Base-by-base conservation (phyloP, 192 early-diverging fungal species). In the Allomyces javanicus region DNA sequence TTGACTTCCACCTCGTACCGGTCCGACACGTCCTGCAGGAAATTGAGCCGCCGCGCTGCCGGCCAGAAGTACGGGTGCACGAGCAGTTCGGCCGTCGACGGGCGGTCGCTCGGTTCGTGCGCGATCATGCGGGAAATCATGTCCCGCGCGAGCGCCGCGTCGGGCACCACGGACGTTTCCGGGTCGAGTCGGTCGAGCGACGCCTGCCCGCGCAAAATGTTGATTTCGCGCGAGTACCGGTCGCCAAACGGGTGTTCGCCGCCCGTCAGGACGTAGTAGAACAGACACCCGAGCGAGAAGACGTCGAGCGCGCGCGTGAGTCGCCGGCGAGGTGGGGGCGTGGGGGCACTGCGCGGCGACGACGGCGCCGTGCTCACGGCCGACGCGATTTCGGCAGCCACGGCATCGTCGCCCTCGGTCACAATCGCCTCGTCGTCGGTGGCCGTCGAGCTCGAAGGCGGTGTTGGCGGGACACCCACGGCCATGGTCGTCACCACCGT, bases 181-280 rank as follows among this genome's bases (percentile, higher is more conserved):
- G 71, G 67, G 68, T 93, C 85, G 65, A 98, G 76, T 40, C 81
- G 74, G 33, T 80, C 79, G 65, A 99, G 73, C 26, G 89, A 76
- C 58, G 86, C 88, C 61, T 76, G 78, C 9, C 86, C 83, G 40
- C 83, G 79, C 43, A 97, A 73, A 44, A 99, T 95, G 74, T 95
- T 94, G 14, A 85, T 79, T 72, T 99, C 96, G 58, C 94, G 83
- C 7, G 84, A 85, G 72, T 86, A 90, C 12, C 83, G 81, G 73
- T 95, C 92, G 63, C 94, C 94, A 78, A 97, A 99, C 7, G 96
- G 94, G 75, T 99, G 96, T 19, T 86, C 81, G 24, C 96, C 96
- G 27, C 80, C 76, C 10, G 88, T 88, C 33, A 96, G 77, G 4
- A 91, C 85, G 75, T 93, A 99, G 74, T 91, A 92, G 67, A 94